phyloP scores from a whole-genome alignment of 208 protist species.

The Trypanosomatidae sp. region DNA sequence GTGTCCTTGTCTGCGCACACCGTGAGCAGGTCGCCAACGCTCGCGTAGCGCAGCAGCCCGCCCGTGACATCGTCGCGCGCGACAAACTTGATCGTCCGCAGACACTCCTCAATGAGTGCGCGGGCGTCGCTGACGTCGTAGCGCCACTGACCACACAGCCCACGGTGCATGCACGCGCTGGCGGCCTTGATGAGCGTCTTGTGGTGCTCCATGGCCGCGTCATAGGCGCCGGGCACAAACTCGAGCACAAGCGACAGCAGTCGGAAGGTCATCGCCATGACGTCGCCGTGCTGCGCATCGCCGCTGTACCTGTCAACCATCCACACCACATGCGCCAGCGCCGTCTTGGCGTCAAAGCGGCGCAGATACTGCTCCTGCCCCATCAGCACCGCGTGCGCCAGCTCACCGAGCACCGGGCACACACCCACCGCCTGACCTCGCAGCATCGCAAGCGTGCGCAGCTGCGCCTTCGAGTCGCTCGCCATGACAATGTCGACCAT shows the following conservation, averaged over 20 bases:
- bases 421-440: conserved; percentile 20
- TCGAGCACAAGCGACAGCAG: conserved; percentile 70
- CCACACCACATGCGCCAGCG: conserved; percentile 27
- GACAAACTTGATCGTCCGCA: conserved; percentile 72
- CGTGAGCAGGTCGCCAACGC: conserved; percentile 53
- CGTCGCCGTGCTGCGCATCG: conserved; percentile 25
- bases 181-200: conserved; percentile 24
- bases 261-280: conserved; percentile 47
- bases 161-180: conserved; percentile 29
- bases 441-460: conserved; percentile 27
- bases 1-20: conserved; percentile 41
- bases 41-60: conserved; percentile 29
- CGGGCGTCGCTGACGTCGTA: conserved; percentile 27
- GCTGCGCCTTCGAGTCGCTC: conserved; percentile 29
- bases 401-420: conserved; percentile 24
- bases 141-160: conserved; percentile 36
- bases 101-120: conserved; percentile 57
- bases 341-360: conserved; percentile 39
- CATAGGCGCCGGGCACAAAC: conserved; percentile 65
- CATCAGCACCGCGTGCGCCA: conserved; percentile 75
- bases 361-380: conserved; percentile 69
- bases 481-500: conserved; percentile 3
- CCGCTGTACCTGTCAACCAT: conserved; percentile 27
- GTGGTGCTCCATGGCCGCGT: conserved; percentile 25
- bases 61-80: conserved; percentile 53